A percentile compares a stretch with the other conserved stretches of the same genome.
These are phyloP conservation scores for Coemansia sp. DNA, from an alignment of 192 early-diverging fungal genomes.

Conservation along the genomic window DNA sequence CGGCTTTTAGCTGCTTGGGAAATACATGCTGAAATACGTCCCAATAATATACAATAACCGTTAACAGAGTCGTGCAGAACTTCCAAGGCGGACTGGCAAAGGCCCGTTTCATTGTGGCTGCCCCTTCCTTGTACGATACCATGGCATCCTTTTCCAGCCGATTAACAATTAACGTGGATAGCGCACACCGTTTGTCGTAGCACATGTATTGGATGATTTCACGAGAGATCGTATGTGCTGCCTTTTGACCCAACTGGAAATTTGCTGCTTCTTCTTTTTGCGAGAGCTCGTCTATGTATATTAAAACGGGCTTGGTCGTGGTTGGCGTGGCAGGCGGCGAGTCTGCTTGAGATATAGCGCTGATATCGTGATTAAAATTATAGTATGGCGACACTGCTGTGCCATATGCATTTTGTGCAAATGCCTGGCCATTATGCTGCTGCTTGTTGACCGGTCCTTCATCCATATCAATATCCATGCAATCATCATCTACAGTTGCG, in stretches of 20 bases:
- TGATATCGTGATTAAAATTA: not conserved
- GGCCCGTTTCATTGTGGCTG: not conserved
- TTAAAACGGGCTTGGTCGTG: slow-evolving; percentile 12
- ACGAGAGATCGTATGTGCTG: slow-evolving; percentile 21
- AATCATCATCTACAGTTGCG: not conserved
- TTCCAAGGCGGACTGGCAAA: slow-evolving; percentile 39
- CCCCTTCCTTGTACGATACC: not conserved
- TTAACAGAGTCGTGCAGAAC: slow-evolving; percentile 33
- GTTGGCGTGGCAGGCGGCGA: not conserved
- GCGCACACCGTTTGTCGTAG: slow-evolving; percentile 10
- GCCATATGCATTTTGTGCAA: too few species aligned
- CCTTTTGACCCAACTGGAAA: not conserved
- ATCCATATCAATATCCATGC: slow-evolving; percentile 21
- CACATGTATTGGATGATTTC: slow-evolving; percentile 23
- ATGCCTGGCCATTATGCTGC: not conserved
- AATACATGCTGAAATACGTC: slow-evolving; percentile 15
- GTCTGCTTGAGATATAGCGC: not conserved
- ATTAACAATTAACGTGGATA: slow-evolving; percentile 16
- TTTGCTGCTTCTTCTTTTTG: not conserved
- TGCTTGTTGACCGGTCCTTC: not conserved
- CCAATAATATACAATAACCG: slow-evolving; percentile 33
- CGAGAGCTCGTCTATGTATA: slow-evolving; percentile 31
- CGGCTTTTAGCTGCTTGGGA: slow-evolving; percentile 4
- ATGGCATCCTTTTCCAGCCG: slow-evolving; percentile 17
- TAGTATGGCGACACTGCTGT: too few species aligned